Evolutionary conservation across 768 basidiomycete genomes (phyloP).

Genomic region (Pisolithus microcarpus): DNA sequence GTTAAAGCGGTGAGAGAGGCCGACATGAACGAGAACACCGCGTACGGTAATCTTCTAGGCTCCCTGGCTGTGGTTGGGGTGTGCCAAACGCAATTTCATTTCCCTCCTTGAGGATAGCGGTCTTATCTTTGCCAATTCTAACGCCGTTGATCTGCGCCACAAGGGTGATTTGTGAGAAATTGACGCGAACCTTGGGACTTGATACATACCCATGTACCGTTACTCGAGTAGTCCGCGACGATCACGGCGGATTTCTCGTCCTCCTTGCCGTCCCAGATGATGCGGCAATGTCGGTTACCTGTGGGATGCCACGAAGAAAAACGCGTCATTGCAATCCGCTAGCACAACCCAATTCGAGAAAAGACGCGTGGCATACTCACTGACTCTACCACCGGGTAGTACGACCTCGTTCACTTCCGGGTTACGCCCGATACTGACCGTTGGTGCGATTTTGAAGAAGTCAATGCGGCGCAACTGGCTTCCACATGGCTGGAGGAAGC

Average conservation of each 20-base stretch:
- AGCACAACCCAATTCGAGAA: background rate
- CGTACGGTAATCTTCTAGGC: conserved; percentile 70
- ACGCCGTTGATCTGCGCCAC: conserved; percentile 32
- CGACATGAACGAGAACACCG: conserved; percentile 10
- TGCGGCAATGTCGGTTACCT: conserved; percentile 35
- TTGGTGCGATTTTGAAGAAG: conserved; percentile 46
- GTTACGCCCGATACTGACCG: conserved; percentile 51
- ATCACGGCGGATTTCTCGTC: conserved; percentile 26
- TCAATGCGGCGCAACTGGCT: conserved; percentile 47
- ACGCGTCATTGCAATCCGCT: conserved; percentile 19
- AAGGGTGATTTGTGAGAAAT: conserved; percentile 4
- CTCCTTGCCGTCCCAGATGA: conserved; percentile 31
- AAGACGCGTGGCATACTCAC: conserved; percentile 36
- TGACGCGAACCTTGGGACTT: conserved; percentile 10
- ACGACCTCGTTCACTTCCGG: conserved; percentile 40
- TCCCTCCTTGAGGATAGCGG: conserved; percentile 47
- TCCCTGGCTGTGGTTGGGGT: conserved; percentile 36
- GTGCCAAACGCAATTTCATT: conserved; percentile 86
- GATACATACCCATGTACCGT: conserved; percentile 37
- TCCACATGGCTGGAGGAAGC: conserved; percentile 62
- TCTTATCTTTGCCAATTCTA: conserved; percentile 32
- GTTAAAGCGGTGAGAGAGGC: background rate
- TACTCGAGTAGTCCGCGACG: conserved; percentile 33
- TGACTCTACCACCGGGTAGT: conserved; percentile 68
- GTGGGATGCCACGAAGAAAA: conserved; percentile 2